Percentiles rank a stretch among this genome's conserved stretches.
phyloP scores from a whole-genome alignment of 805 yeast genomes.

The Candida gorgasii region DNA sequence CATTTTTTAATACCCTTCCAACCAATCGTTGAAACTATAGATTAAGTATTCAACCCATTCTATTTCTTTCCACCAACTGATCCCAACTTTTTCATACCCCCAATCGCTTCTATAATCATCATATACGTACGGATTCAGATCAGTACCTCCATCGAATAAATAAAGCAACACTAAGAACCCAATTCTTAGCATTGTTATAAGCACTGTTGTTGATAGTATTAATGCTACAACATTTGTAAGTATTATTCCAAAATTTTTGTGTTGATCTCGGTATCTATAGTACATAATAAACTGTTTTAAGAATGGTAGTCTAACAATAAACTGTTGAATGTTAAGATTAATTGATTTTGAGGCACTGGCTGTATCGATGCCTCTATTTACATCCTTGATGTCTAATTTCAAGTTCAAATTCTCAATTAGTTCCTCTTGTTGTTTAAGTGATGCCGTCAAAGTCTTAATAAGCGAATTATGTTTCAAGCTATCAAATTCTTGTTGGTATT shows the following conservation, averaged over 20 bases:
- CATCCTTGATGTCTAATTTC: slow-evolving; percentile 16
- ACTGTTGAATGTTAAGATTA: slow-evolving; percentile 13
- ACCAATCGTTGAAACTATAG: slow-evolving; percentile 19
- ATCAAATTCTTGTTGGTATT: slow-evolving; percentile 19
- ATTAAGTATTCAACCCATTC: slow-evolving; percentile 31
- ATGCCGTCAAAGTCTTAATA: slow-evolving; percentile 16
- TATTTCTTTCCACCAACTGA: slow-evolving; percentile 34
- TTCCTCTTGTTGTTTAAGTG: slow-evolving; percentile 23
- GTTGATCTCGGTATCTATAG: slow-evolving; percentile 26
- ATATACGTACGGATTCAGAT: slow-evolving; percentile 12
- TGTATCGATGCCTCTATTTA: too few species aligned
- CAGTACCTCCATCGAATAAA: background rate
- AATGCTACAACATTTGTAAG: slow-evolving; percentile 24
- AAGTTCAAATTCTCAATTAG: slow-evolving; percentile 19
- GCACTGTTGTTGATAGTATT: slow-evolving; percentile 21
- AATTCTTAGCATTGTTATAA: slow-evolving; percentile 20
- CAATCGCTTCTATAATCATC: slow-evolving; percentile 10
- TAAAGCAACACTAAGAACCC: slow-evolving; percentile 8
- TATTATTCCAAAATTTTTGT: slow-evolving; percentile 19
- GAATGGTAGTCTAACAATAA: slow-evolving; percentile 28
- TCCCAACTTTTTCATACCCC: slow-evolving; percentile 8
- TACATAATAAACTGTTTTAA: slow-evolving; percentile 29
- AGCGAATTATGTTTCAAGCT: slow-evolving; percentile 13
- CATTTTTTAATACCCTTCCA: slow-evolving; percentile 9
- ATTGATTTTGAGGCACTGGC: background rate